phyloP scores from a whole-genome alignment of 1,284 basidiomycete genomes.

The Coriolopsis trogii region DNA sequence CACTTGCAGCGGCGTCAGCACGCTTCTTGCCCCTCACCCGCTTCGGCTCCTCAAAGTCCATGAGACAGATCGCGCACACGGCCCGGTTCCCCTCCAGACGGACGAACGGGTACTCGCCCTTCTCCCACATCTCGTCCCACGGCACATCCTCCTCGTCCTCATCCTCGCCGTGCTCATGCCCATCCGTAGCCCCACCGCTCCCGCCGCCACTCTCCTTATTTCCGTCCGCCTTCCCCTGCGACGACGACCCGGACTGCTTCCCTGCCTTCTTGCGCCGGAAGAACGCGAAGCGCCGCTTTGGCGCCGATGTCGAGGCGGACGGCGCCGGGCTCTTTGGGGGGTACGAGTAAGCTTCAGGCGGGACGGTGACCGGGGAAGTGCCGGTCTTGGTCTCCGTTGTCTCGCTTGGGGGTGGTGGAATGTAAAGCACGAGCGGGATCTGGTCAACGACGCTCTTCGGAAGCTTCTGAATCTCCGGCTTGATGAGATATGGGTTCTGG shows the following conservation, averaged over 20 bases:
- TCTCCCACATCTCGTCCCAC: slow-evolving; percentile 55
- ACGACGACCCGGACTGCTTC: neutral
- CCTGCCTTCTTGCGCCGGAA: slow-evolving; percentile 39
- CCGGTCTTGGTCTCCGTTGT: slow-evolving; percentile 28
- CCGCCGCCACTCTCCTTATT: too few relatives aligned
- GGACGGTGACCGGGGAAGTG: slow-evolving; percentile 41
- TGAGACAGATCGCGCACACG: slow-evolving; percentile 78
- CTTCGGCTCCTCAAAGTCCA: slow-evolving; percentile 80
- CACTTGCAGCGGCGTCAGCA: slow-evolving; percentile 10
- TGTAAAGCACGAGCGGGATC: slow-evolving; percentile 82
- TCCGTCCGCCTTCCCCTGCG: neutral
- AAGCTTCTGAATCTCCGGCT: slow-evolving; percentile 76
- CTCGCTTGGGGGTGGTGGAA: slow-evolving; percentile 71
- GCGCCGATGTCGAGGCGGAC: slow-evolving; percentile 20
- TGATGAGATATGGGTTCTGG: slow-evolving; percentile 69
- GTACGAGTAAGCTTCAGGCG: slow-evolving; percentile 53
- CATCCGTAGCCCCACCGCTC: slow-evolving; percentile 15
- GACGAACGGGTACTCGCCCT: slow-evolving; percentile 61
- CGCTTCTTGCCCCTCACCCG: slow-evolving; percentile 35
- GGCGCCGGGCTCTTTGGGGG: slow-evolving; percentile 49
- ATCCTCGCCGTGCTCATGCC: slow-evolving; percentile 8
- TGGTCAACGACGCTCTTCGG: slow-evolving; percentile 68
- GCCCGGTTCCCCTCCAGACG: slow-evolving; percentile 78
- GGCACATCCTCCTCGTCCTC: slow-evolving; percentile 43
- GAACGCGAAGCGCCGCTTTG: slow-evolving; percentile 54